Conservation (phyloP, 345 rosid species). For the Gossypioides kirkii region DNA sequence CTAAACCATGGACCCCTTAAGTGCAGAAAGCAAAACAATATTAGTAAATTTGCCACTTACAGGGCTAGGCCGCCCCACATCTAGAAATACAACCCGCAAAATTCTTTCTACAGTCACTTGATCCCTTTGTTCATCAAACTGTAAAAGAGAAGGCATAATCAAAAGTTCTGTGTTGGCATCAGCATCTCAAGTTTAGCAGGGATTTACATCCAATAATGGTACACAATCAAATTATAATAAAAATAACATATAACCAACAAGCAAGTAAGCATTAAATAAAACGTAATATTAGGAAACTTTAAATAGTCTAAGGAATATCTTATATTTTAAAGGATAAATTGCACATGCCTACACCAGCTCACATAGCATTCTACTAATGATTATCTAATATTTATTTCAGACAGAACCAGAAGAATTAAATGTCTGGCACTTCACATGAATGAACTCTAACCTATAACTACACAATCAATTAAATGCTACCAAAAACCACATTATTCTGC, state of each 20-base stretch:
- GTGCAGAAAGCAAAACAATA: not conserved
- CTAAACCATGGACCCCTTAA: not conserved
- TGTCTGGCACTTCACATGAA: not conserved
- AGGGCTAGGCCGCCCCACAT: constrained; percentile 60
- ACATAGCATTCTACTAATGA: not conserved
- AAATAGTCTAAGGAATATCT: not conserved
- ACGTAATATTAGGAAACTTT: not conserved
- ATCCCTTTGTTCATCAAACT: constrained; percentile 97
- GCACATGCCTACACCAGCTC: not conserved
- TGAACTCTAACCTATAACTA: not conserved
- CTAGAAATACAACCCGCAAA: constrained; percentile 73
- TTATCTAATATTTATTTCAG: not conserved
- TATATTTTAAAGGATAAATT: not conserved
- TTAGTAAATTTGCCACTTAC: constrained; percentile 33
- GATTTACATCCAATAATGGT: not conserved
- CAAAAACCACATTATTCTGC: not conserved
- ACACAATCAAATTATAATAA: not conserved
- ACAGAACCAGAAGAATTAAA: not conserved
- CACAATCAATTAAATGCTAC: not conserved
- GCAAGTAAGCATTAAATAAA: not conserved
- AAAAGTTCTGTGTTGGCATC: not conserved
- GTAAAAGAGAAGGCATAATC: constrained; percentile 14
- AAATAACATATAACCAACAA: not conserved
- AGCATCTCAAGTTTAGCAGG: not conserved
- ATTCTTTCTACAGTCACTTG: constrained; percentile 75